A percentile compares a stretch with the other conserved stretches of the same genome.
phyloP scores from a whole-genome alignment of 2,329 filamentous ascomycete genomes.

The Hypoxylon sp. region DNA sequence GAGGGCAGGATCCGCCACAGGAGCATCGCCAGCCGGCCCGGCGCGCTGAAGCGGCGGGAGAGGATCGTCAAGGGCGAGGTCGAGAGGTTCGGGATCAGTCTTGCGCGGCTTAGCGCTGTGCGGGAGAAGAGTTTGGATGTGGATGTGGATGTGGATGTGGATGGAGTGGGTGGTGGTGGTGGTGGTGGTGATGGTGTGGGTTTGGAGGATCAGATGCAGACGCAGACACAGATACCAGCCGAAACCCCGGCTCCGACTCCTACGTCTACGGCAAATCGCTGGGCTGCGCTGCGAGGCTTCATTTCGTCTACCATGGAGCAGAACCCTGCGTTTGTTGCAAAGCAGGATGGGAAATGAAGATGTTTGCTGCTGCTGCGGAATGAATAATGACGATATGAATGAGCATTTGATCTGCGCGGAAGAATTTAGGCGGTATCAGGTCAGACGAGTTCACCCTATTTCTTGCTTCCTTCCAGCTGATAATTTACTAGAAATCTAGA shows the following conservation, averaged over 20 bases:
- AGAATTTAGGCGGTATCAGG: background rate
- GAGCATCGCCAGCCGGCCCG: slow-evolving; percentile 77
- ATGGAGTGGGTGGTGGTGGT: too few species aligned
- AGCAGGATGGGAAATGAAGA: slow-evolving; percentile 38
- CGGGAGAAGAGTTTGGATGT: slow-evolving; percentile 32
- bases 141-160: slow-evolving; percentile 18
- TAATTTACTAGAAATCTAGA: too few species aligned
- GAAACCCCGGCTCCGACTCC: slow-evolving; percentile 33
- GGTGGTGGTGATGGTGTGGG: too few species aligned
- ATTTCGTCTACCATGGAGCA: slow-evolving; percentile 90
- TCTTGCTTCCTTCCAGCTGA: too few species aligned
- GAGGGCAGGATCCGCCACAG: slow-evolving; percentile 75
- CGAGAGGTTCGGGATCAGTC: slow-evolving; percentile 82
- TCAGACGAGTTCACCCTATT: background rate
- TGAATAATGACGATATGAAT: background rate
- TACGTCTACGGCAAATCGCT: slow-evolving; percentile 65
- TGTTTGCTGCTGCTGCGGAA: slow-evolving; percentile 4
- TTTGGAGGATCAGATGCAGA: background rate
- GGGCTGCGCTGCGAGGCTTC: slow-evolving; percentile 83
- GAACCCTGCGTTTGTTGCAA: slow-evolving; percentile 74
- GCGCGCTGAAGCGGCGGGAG: slow-evolving; percentile 85
- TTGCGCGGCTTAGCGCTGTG: slow-evolving; percentile 74
- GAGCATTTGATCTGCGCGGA: background rate
- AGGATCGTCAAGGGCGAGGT: slow-evolving; percentile 81
- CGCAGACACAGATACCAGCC: too few species aligned